Evolutionary conservation across 306 rosid genomes (phyloP), one percentile per base, ranked within the genome.

Genomic region (Quercus gilva): DNA sequence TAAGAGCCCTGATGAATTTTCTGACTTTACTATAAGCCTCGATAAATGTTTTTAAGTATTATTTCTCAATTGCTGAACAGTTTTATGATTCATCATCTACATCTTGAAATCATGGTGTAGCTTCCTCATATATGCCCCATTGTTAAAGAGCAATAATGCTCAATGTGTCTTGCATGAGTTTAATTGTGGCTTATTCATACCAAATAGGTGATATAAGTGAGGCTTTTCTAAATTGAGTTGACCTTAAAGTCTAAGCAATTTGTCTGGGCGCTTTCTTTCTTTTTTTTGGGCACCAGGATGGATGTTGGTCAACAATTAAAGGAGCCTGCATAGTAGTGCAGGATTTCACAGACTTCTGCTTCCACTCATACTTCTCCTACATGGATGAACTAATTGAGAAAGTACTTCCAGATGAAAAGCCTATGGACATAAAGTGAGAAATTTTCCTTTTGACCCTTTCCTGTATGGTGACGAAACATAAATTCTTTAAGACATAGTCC

Each of bases 351-450:
- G 93, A 94, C 75, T 91, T 90, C 74, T 91, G 93, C 81, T 94
- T 91, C 69, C 92, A 91, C 83, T 94, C 98, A 20, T 93, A 88
- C 78, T 93, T 93, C 81, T 91, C 98, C 74, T 94, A 83, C 81
- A 90, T 90, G 93, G 98, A 94, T 86, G 97, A 91, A 53, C 85
- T 94, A 60, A 81, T 91, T 74, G 93, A 87, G 80, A 77, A 83
- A 45, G 76, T 90, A 76, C 82, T 86, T 41, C 86, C 89, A 14
- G 80, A 80, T 53, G 97, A 84, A 84, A 90, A 84, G 83, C 92
- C 92, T 13, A 15, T 89, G 63, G 95, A 94, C 76, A 79, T 94
- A 60, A 79, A 58, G 98, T 87, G 64, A 82, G 80, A 59, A 70
- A 15, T 57, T 43, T 74, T 69, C 67, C n/a, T 52, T 56, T 68